Evolutionary conservation across 2,329 filamentous ascomycete species (phyloP), one percentile per base, ranked within the genome.

Genomic region (Lachnellula occidentalis): DNA sequence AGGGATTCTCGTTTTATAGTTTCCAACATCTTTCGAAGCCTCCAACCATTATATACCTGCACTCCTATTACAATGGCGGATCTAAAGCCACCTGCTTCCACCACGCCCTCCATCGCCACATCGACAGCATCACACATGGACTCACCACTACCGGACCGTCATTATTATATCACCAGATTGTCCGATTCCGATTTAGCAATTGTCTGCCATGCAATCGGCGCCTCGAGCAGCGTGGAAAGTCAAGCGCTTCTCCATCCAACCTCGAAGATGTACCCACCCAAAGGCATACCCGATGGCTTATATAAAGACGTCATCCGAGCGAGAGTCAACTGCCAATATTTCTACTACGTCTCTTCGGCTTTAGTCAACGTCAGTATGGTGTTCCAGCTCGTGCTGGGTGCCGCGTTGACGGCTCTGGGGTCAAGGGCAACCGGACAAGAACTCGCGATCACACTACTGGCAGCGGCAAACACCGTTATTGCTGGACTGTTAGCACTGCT

Each of bases 301-400:
- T 66, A 64, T 24, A 56, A 46, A 43, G 58, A 60, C 7, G 58
- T 64, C 4, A 47, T 66, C 11, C 45, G 21, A 9, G 48, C 55
- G 11, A 55, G 61, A 11, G 49, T 49, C 17, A 22, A 47, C 0
- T 51, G 46, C 7, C 56, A 61, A 45, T 51, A 58, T 14, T 43
- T 56, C 31, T 66, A 62, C 49, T 60, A 59, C 39, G 31, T 61
- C 24, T 59, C 50, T 27, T 53, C 58, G 5, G 45, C 56, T 8
- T 36, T 63, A 43, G 64, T 61, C 48, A 64, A 61, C 31, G 17
- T 48, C 3, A 42, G 53, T 14, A 39, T 66, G 6, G 48, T 66
- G 24, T 42, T 61, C 1, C 64, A 66, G 42, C 55, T 66, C 5
- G 12, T 66, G 6, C 56, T 66, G 36, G 64, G 63, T 5, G 63